Percentiles rank a stretch among this genome's conserved stretches.
Conservation (phyloP, 2,329 filamentous ascomycete species). For the Cladosporium sp. region DNA sequence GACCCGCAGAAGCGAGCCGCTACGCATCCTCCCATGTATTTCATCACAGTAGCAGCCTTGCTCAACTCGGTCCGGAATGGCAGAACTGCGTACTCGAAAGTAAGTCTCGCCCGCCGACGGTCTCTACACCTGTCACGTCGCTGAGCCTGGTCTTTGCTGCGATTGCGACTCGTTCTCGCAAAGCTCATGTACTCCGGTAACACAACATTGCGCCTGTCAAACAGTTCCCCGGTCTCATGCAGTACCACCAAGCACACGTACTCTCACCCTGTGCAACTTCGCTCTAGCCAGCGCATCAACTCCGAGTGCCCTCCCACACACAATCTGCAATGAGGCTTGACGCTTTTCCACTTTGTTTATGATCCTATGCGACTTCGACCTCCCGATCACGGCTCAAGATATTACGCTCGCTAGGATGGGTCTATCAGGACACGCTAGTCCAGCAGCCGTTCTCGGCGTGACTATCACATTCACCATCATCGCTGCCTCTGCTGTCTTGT, state of each 20-base stretch:
- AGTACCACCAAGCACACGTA: background rate
- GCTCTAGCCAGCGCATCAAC: background rate
- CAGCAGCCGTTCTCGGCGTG: constrained; percentile 17
- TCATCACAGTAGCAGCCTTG: background rate
- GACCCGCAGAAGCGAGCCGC: background rate
- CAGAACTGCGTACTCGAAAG: too few relatives aligned
- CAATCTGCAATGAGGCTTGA: background rate
- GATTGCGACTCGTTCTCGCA: too few relatives aligned
- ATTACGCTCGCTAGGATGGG: background rate
- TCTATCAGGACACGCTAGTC: constrained; percentile 21
- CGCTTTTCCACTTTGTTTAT: background rate
- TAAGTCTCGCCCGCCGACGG: too few relatives aligned
- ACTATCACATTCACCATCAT: constrained; percentile 19
- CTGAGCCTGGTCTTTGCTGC: too few relatives aligned
- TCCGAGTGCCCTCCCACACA: background rate
- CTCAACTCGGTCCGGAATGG: background rate
- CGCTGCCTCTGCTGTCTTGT: constrained; percentile 16
- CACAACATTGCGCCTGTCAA: constrained; percentile 1
- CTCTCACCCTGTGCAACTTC: background rate
- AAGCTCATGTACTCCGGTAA: background rate
- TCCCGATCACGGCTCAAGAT: background rate
- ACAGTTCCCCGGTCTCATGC: constrained; percentile 1
- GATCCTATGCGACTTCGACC: too few relatives aligned
- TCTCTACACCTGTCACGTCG: too few relatives aligned
- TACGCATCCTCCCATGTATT: background rate